Evolutionary conservation across 169 alveolate species (phyloP), one percentile per base, ranked within the genome.

Genomic region (Theileria parva): DNA sequence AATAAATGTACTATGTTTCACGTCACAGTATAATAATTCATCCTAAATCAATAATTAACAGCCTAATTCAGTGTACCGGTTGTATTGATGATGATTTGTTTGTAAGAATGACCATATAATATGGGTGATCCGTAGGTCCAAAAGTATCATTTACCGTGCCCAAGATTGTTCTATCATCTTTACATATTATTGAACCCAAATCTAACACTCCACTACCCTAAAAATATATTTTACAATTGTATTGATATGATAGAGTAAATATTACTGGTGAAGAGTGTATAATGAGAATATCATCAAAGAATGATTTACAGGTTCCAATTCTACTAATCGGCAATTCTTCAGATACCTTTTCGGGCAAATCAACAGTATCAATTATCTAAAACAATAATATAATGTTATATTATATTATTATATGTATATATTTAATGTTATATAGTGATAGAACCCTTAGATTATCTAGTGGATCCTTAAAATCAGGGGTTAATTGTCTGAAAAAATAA

Each of bases 101-200:
- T 2, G 61, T 61, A 60, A 74, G 30, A 12, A 77, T 51, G 39
- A 85, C 87, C 91, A 71, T 85, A 72, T 78, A 78, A 27, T 64
- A 85, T 2, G 86, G 91, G 30, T 74, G 32, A n/a, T 51, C 50
- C 9, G 87, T 78, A 28, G 53, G 79, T 50, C 91, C 91, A 37
- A 85, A 85, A 15, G 87, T 78, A 65, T 85, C 91, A 68, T 77
- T 85, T 72, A 85, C 91, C 0, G 91, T 85, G 0, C 91, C 91
- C 32, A 85, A 5, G 17, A 85, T 85, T 19, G 85, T 77, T 19
- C 91, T 63, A 60, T 85, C 91, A 7, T 19, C 37, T 34, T 74
- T 55, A 37, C 91, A 85, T 6, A 79, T 84, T 6, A 85, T 85
- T n/a, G 91, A 85, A 4, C 91, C 91, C 79, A 85, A 78, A 72